These are phyloP conservation scores for Boletus barrowsii DNA, from an alignment of 768 basidiomycete species.

Conservation along the genomic window DNA sequence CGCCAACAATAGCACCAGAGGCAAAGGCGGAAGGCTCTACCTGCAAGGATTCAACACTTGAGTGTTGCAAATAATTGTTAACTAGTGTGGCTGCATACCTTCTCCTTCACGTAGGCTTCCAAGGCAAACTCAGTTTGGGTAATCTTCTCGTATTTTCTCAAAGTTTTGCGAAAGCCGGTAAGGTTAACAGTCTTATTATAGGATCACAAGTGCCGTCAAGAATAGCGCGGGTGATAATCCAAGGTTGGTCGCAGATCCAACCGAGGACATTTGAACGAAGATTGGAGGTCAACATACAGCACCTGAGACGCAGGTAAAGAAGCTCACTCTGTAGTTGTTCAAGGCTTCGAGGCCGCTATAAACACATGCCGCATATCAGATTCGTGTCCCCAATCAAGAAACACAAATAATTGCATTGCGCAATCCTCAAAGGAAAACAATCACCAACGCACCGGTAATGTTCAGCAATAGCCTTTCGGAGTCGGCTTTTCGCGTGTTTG, in stretches of 20 bases:
- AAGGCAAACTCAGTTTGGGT: slow-evolving; percentile 65
- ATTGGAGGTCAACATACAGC: neutral
- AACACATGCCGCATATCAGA: slow-evolving; percentile 9
- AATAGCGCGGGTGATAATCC: neutral
- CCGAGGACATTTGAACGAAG: neutral
- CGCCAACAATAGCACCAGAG: slow-evolving; percentile 54
- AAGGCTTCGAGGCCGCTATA: slow-evolving; percentile 74
- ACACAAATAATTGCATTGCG: neutral
- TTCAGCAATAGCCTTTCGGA: slow-evolving; percentile 81
- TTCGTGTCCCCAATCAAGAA: neutral
- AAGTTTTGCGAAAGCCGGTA: slow-evolving; percentile 82
- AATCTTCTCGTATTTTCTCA: slow-evolving; percentile 84
- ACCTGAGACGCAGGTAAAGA: neutral
- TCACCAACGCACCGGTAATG: slow-evolving; percentile 61
- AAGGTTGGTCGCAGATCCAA: neutral
- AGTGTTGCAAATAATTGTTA: neutral
- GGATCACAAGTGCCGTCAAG: neutral
- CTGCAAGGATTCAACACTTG: slow-evolving; percentile 31
- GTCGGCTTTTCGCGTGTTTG: slow-evolving; percentile 74
- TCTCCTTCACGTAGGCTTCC: slow-evolving; percentile 77
- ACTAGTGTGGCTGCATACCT: slow-evolving; percentile 38
- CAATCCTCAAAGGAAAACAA: neutral
- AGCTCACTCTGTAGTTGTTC: slow-evolving; percentile 80
- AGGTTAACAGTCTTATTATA: slow-evolving; percentile 69
- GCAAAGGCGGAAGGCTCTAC: slow-evolving; percentile 68